These are phyloP conservation scores for Euryodendron excelsum DNA, from an alignment of 148 eudicot genomes.

Conservation along the genomic window DNA sequence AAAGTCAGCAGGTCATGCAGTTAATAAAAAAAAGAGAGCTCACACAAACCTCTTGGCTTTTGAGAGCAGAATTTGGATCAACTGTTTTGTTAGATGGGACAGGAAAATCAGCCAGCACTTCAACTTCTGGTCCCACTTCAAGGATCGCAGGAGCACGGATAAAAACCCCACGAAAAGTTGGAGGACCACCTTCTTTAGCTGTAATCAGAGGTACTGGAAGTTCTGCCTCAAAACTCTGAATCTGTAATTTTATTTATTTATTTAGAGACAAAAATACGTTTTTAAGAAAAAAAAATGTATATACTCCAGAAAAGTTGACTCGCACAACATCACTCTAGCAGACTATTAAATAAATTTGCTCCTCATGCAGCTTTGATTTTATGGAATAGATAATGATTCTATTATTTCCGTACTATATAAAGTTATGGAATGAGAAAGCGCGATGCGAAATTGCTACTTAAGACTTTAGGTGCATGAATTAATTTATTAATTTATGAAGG, in stretches of 20 bases:
- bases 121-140: conserved; percentile 87
- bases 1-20: neutral
- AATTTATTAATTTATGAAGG: neutral
- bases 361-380: neutral
- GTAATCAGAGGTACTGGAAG: conserved; percentile 65
- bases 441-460: neutral
- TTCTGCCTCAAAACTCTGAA: conserved; percentile 95
- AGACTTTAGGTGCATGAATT: conserved; percentile 1
- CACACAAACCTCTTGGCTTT: conserved; percentile 60
- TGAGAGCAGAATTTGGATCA: conserved; percentile 26
- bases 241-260: conserved; percentile 31
- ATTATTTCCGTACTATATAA: neutral
- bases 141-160: conserved; percentile 96
- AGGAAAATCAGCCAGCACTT: conserved; percentile 74
- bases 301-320: neutral
- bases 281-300: neutral
- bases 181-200: conserved; percentile 82
- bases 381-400: neutral
- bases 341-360: neutral
- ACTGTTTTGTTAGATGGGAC: conserved; percentile 38
- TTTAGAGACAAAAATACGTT: too few species aligned
- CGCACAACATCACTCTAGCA: neutral
- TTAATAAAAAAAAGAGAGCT: conserved; percentile 3
- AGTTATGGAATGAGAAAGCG: neutral
- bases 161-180: conserved; percentile 76